Conservation (phyloP, 768 basidiomycete species). For the Lactifluus hygrophoroides region DNA sequence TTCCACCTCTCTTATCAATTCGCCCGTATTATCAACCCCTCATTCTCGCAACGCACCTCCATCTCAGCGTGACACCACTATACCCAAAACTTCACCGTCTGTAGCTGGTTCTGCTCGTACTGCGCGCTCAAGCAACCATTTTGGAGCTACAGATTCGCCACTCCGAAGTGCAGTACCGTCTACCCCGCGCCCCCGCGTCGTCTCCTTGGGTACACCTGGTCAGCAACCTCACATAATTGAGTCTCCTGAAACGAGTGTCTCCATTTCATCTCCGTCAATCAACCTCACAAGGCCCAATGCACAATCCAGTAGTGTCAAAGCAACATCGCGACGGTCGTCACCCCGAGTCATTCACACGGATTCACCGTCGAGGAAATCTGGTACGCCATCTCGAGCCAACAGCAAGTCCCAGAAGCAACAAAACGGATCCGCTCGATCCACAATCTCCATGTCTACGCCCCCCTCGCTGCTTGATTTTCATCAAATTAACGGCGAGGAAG, state of each 20-base stretch:
- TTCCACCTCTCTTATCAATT: slow-evolving; percentile 22
- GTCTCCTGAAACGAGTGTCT: slow-evolving; percentile 18
- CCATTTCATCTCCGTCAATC: slow-evolving; percentile 13
- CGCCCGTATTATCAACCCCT: slow-evolving; percentile 24
- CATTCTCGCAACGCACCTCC: slow-evolving; percentile 20
- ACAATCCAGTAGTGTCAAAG: slow-evolving; percentile 5
- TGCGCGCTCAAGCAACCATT: slow-evolving; percentile 22
- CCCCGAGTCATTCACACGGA: slow-evolving; percentile 20
- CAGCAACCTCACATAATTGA: slow-evolving; percentile 25
- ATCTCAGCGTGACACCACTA: slow-evolving; percentile 1
- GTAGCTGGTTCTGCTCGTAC: slow-evolving; percentile 23
- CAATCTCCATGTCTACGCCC: slow-evolving; percentile 4
- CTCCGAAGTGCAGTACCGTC: slow-evolving; percentile 21
- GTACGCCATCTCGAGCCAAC: slow-evolving; percentile 22
- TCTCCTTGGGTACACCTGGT: slow-evolving; percentile 37
- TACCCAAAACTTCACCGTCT: slow-evolving; percentile 24
- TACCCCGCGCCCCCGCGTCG: slow-evolving; percentile 35
- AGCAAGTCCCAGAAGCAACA: slow-evolving; percentile 23
- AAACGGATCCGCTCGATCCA: slow-evolving; percentile 16
- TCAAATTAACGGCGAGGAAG: slow-evolving; percentile 24
- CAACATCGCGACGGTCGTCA: slow-evolving; percentile 12
- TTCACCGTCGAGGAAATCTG: slow-evolving; percentile 19
- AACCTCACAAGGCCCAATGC: slow-evolving; percentile 17
- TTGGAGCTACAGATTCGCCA: slow-evolving; percentile 18
- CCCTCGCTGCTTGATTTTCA: slow-evolving; percentile 15